Conservation (phyloP, 2,329 filamentous ascomycete species). For the Monilinia laxa region DNA sequence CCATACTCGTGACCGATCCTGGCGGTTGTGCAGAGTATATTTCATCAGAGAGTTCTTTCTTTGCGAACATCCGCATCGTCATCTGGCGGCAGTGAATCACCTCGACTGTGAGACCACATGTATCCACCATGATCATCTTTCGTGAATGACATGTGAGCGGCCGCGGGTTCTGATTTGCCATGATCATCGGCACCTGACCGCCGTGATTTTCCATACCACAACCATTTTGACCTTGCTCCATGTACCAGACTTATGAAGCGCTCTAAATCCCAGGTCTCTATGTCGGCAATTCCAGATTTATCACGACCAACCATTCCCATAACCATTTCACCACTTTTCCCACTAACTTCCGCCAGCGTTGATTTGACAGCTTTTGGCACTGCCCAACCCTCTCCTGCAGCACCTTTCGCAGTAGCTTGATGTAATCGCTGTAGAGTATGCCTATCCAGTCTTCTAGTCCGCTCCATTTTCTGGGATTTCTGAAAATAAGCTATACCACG, state of each 20-base stretch:
- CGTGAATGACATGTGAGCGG: constrained; percentile 52
- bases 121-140: constrained; percentile 55
- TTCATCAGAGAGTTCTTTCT: constrained; percentile 45
- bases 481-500: constrained; percentile 86
- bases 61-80: constrained; percentile 48
- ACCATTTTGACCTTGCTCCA: constrained; percentile 85
- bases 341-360: constrained; percentile 88
- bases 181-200: constrained; percentile 53
- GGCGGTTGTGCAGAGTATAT: constrained; percentile 48
- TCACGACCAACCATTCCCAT: constrained; percentile 89
- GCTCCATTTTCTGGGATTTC: constrained; percentile 78
- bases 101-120: constrained; percentile 49
- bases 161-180: constrained; percentile 49
- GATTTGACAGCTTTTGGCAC: constrained; percentile 94
- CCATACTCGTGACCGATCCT: constrained; percentile 48
- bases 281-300: constrained; percentile 85
- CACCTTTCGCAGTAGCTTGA: constrained; percentile 82
- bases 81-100: constrained; percentile 53
- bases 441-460: constrained; percentile 76
- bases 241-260: constrained; percentile 74
- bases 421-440: constrained; percentile 81
- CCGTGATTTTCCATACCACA: constrained; percentile 88
- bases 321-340: constrained; percentile 90
- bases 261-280: constrained; percentile 89
- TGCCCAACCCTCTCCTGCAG: constrained; percentile 84